Conservation (phyloP, 306 rosid species). For the Quillaja saponaria region DNA sequence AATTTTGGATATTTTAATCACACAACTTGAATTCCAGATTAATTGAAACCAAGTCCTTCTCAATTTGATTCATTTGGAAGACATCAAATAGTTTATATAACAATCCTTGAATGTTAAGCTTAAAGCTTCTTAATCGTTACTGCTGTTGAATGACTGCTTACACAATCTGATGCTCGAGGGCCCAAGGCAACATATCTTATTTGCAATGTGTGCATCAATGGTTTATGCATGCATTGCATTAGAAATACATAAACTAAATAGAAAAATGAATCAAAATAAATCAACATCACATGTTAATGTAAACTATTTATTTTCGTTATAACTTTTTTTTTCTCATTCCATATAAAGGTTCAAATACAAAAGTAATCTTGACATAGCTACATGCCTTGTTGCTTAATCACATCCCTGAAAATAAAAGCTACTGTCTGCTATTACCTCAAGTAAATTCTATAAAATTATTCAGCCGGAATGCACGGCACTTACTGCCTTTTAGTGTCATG, state of each 20-base stretch:
- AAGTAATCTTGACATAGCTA: constrained; percentile 28
- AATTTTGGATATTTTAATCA: no score
- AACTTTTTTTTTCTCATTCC: background rate
- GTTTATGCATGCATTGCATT: background rate
- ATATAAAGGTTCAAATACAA: constrained; percentile 31
- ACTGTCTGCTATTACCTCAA: constrained; percentile 31
- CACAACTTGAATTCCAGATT: no score
- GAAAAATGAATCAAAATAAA: background rate
- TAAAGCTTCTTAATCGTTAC: background rate
- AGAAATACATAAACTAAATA: background rate
- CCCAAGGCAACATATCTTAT: background rate
- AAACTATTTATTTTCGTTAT: background rate
- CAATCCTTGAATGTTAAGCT: background rate
- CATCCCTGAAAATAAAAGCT: constrained; percentile 9
- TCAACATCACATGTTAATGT: background rate
- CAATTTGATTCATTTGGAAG: background rate
- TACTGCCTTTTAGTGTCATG: constrained; percentile 30
- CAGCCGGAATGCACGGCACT: constrained; percentile 23
- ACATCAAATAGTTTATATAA: background rate
- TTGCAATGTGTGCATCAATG: background rate
- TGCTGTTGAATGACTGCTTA: no score
- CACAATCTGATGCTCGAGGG: background rate
- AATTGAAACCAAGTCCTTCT: no score
- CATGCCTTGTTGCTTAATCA: constrained; percentile 35
- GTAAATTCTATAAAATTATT: constrained; percentile 33